Conservation (phyloP, 106 monocot genomes). For the Gastrodia elata region DNA sequence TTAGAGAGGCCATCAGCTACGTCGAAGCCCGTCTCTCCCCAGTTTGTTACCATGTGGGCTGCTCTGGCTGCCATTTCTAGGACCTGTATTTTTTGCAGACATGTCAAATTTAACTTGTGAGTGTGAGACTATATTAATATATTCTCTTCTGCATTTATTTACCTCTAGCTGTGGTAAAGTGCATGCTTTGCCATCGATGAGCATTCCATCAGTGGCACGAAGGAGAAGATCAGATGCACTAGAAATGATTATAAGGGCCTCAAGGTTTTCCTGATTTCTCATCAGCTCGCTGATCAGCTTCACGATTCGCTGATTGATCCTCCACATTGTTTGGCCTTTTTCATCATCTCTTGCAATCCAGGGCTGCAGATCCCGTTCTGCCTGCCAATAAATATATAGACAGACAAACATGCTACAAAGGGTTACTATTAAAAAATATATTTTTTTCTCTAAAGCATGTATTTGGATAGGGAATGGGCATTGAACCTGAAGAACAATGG, state of each 20-base stretch:
- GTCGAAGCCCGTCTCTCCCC: conserved; percentile 76
- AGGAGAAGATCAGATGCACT: conserved; percentile 96
- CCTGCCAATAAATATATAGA: conserved; percentile 65
- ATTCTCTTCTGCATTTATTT: too few species aligned
- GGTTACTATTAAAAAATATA: conserved; percentile 16
- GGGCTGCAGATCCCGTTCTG: conserved; percentile 91
- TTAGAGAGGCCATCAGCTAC: conserved; percentile 83
- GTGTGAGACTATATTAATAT: background rate
- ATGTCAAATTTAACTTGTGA: conserved; percentile 16
- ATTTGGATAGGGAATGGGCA: conserved; percentile 1
- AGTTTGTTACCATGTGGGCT: conserved; percentile 59
- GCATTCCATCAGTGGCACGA: conserved; percentile 99
- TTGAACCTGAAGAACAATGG: conserved; percentile 89
- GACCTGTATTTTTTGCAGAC: conserved; percentile 39
- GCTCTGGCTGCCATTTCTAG: conserved; percentile 92
- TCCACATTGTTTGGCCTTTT: conserved; percentile 85
- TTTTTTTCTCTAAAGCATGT: background rate
- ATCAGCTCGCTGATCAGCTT: conserved; percentile 84
- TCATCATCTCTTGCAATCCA: conserved; percentile 99
- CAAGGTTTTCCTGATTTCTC: conserved; percentile 72
- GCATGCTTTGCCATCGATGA: conserved; percentile 96
- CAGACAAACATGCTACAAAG: conserved; percentile 5
- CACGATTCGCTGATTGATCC: conserved; percentile 86
- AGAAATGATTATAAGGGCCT: conserved; percentile 71
- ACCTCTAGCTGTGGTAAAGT: conserved; percentile 97